Percentiles rank a stretch among this genome's conserved stretches.
These are phyloP conservation scores for Ophiostoma sp. DNA, from an alignment of 2,329 filamentous ascomycete species.

Conservation along the genomic window DNA sequence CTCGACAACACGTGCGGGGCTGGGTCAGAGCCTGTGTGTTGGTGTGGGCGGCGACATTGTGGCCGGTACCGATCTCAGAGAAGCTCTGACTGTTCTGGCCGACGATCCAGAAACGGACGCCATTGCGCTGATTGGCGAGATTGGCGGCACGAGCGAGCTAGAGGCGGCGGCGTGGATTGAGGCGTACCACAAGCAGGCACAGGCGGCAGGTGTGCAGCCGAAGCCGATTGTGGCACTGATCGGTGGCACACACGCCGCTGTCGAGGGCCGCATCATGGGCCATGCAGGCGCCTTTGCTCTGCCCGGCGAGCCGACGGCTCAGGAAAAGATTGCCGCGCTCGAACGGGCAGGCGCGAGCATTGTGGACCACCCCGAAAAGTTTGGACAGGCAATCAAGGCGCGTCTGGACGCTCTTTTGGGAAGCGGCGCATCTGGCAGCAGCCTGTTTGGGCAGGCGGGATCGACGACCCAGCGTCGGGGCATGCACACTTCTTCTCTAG, in stretches of 20 bases:
- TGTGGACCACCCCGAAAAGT: constrained; percentile 74
- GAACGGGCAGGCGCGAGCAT: constrained; percentile 66
- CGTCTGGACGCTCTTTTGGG: constrained; percentile 46
- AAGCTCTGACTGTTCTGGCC: constrained; percentile 67
- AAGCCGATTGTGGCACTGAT: constrained; percentile 73
- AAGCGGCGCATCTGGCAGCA: constrained; percentile 18
- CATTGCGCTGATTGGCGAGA: constrained; percentile 71
- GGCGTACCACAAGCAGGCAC: constrained; percentile 58
- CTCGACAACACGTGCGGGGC: constrained; percentile 68
- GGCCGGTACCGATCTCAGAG: constrained; percentile 72
- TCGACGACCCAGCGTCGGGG: constrained; percentile 44
- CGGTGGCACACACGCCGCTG: constrained; percentile 65
- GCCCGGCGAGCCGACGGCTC: constrained; percentile 63
- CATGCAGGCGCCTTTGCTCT: constrained; percentile 74
- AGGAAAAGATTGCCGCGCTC: constrained; percentile 67
- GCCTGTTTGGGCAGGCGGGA: constrained; percentile 31
- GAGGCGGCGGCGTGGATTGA: constrained; percentile 73
- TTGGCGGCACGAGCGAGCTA: constrained; percentile 68
- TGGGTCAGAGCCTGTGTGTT: constrained; percentile 75
- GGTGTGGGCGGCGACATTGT: constrained; percentile 76
- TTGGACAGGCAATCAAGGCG: constrained; percentile 66
- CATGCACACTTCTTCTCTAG: constrained; percentile 47
- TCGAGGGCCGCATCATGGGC: constrained; percentile 69
- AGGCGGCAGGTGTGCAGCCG: constrained; percentile 59
- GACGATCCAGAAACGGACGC: constrained; percentile 67